phyloP scores from a whole-genome alignment of 768 basidiomycete genomes.

The Pulveroboletus frians region DNA sequence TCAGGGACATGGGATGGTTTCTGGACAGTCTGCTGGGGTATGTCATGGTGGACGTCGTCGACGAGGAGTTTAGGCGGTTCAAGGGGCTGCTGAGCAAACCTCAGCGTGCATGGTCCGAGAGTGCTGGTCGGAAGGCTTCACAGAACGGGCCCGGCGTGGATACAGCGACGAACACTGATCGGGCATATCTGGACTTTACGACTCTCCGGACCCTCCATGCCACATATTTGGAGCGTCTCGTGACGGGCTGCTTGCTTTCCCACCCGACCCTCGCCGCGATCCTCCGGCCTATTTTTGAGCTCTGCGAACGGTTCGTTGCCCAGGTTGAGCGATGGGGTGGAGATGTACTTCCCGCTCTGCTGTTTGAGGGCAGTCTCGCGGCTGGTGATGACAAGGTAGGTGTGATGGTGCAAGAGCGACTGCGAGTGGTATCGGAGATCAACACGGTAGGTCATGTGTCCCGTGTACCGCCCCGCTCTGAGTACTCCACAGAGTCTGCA shows the following conservation, averaged over 20 bases:
- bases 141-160: constrained; percentile 10
- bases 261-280: constrained; percentile 57
- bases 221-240: constrained; percentile 71
- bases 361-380: constrained; percentile 74
- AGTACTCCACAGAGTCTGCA: constrained; percentile 53
- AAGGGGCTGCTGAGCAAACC: constrained; percentile 48
- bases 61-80: constrained; percentile 72
- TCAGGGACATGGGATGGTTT: constrained; percentile 89
- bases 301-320: constrained; percentile 83
- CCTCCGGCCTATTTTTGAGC: constrained; percentile 69
- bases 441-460: constrained; percentile 50
- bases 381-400: constrained; percentile 55
- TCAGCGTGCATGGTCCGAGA: constrained; percentile 19
- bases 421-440: constrained; percentile 65
- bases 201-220: constrained; percentile 79
- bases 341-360: constrained; percentile 76
- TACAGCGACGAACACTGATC: constrained; percentile 21
- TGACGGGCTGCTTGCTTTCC: constrained; percentile 74
- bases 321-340: constrained; percentile 92
- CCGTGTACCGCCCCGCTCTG: not conserved
- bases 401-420: constrained; percentile 65
- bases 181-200: constrained; percentile 69
- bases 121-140: constrained; percentile 8
- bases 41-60: constrained; percentile 87
- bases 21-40: constrained; percentile 79